Conservation (phyloP, 169 alveolate genomes). For the Plasmodium fragile region DNA sequence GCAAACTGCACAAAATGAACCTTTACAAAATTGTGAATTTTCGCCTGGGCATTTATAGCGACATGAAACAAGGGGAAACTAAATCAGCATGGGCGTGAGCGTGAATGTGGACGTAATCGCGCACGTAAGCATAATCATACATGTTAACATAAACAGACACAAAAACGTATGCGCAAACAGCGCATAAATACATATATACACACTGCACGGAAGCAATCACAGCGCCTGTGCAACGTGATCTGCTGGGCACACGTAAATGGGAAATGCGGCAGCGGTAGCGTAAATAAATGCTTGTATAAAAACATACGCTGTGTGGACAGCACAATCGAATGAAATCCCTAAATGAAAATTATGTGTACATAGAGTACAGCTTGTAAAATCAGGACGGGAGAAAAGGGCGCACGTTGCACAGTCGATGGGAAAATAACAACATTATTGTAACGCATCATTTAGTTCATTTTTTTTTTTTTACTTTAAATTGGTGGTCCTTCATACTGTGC, state of each 20-base stretch:
- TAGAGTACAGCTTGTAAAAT: neutral
- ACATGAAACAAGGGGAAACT: neutral
- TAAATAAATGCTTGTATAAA: neutral
- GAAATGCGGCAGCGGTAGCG: neutral
- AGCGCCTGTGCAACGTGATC: neutral
- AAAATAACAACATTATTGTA: neutral
- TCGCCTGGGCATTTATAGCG: neutral
- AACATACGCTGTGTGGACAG: neutral
- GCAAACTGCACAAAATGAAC: neutral
- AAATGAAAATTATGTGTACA: neutral
- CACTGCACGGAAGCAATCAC: neutral
- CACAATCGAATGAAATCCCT: neutral
- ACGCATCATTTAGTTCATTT: neutral
- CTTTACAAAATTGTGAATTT: neutral
- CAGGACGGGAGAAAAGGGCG: neutral
- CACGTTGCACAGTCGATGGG: neutral
- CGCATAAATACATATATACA: neutral
- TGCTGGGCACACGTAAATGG: neutral
- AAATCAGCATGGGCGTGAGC: neutral
- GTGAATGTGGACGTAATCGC: neutral
- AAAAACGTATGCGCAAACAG: neutral
- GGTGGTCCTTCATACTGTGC: neutral
- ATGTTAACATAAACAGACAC: neutral
- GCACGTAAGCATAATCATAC: neutral
- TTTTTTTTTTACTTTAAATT: neutral